Percentiles rank a stretch among this genome's conserved stretches.
phyloP scores from a whole-genome alignment of 2,329 filamentous ascomycete genomes.

The Mollisiaceae sp. region DNA sequence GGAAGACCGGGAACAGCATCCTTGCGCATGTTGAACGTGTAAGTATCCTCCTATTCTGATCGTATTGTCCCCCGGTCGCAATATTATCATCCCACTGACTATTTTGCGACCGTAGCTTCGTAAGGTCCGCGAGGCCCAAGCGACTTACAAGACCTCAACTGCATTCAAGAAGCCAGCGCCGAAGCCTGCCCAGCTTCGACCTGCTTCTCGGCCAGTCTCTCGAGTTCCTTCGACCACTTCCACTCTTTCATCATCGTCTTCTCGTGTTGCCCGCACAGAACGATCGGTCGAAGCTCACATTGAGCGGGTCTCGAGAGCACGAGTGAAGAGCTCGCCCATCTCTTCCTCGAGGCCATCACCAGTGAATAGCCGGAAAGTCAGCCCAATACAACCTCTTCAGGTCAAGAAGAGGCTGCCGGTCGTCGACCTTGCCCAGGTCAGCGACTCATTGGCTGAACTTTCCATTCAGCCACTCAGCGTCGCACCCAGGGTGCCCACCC shows the following conservation, averaged over 20 bases:
- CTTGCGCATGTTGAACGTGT: slow-evolving; percentile 25
- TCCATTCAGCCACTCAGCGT: slow-evolving; percentile 14
- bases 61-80: slow-evolving; percentile 3
- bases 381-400: slow-evolving; percentile 21
- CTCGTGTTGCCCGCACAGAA: slow-evolving; percentile 15
- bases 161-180: slow-evolving; percentile 17
- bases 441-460: slow-evolving; percentile 10
- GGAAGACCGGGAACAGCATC: slow-evolving; percentile 21
- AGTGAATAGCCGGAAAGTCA: slow-evolving; percentile 14
- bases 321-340: slow-evolving; percentile 8
- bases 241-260: slow-evolving; percentile 5
- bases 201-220: slow-evolving; percentile 19
- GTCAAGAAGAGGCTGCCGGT: slow-evolving; percentile 17
- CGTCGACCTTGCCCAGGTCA: slow-evolving; percentile 16
- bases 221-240: slow-evolving; percentile 17
- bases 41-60: slow-evolving; percentile 13
- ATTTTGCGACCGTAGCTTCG: slow-evolving; percentile 21
- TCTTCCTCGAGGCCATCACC: slow-evolving; percentile 17
- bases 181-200: slow-evolving; percentile 10
- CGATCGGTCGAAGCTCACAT: slow-evolving; percentile 17
- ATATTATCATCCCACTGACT: neutral
- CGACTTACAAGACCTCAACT: slow-evolving; percentile 18
- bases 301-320: slow-evolving; percentile 8
- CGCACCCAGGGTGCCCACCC: slow-evolving; percentile 1
- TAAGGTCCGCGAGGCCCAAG: slow-evolving; percentile 14